These are phyloP conservation scores for Hymenoscyphus fraxineus DNA, from an alignment of 2,329 filamentous ascomycete genomes.

Conservation along the genomic window DNA sequence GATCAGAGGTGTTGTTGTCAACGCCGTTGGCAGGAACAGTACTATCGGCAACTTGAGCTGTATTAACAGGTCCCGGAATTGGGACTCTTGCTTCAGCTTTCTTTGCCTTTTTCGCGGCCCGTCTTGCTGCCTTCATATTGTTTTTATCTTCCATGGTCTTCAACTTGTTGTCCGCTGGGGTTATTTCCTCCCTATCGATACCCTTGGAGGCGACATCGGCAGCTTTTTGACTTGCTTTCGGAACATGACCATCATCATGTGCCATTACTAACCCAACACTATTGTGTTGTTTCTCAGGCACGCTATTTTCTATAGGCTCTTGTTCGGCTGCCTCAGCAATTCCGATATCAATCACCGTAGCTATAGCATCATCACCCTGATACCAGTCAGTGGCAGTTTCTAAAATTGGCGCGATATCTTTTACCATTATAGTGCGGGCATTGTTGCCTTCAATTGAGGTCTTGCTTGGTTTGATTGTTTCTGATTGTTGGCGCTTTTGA, in stretches of 20 bases:
- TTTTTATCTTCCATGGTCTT: neutral
- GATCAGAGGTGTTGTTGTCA: neutral
- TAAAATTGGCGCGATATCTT: neutral
- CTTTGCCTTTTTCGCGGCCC: neutral
- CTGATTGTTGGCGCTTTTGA: no score
- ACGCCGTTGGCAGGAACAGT: neutral
- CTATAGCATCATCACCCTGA: neutral
- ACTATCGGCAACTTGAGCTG: neutral
- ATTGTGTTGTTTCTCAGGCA: neutral
- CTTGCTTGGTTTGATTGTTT: no score
- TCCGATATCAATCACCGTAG: neutral
- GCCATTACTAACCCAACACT: no score
- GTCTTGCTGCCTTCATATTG: neutral
- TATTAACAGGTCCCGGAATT: neutral
- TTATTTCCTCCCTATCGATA: neutral
- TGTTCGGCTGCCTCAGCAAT: neutral
- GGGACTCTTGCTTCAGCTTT: neutral
- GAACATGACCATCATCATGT: no score
- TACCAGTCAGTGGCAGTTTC: conserved; percentile 1
- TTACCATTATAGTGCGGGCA: neutral
- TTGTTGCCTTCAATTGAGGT: neutral
- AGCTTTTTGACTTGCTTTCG: neutral
- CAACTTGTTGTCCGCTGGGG: neutral
- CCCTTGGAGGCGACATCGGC: neutral
- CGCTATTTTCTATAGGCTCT: neutral